Evolutionary conservation across 2,329 filamentous ascomycete species (phyloP).

Genomic region (Amauroascus verrucosus): DNA sequence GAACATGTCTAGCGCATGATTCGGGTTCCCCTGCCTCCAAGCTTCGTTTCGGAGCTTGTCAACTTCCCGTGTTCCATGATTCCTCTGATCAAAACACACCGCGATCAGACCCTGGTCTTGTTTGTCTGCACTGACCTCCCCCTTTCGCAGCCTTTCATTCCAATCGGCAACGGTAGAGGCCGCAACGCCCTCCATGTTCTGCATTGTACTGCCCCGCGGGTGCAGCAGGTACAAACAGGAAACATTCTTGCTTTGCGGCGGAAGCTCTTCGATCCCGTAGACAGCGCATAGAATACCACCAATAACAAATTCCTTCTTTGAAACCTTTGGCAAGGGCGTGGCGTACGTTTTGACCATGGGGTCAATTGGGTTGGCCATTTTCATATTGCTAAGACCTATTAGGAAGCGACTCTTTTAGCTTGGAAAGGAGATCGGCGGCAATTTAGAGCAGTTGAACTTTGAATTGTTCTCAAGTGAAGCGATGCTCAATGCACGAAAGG

Average conservation of each 20-base stretch:
- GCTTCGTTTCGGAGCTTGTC: constrained; percentile 59
- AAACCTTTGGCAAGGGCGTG: constrained; percentile 38
- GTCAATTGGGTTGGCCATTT: constrained; percentile 31
- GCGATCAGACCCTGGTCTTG: constrained; percentile 58
- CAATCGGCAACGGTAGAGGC: constrained; percentile 58
- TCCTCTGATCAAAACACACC: constrained; percentile 81
- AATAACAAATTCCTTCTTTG: constrained; percentile 58
- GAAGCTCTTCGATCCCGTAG: constrained; percentile 69
- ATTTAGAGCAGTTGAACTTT: too few relatives aligned
- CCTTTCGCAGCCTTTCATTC: constrained; percentile 40
- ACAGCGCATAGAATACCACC: constrained; percentile 68
- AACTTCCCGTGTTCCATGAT: constrained; percentile 69
- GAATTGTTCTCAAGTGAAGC: too few relatives aligned
- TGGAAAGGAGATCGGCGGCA: too few relatives aligned
- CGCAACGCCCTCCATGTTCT: constrained; percentile 66
- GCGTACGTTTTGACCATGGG: constrained; percentile 24
- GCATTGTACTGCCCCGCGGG: constrained; percentile 59
- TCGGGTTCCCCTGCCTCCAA: constrained; percentile 68
- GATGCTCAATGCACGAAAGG: background rate
- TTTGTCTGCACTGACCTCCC: constrained; percentile 21
- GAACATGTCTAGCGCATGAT: constrained; percentile 89
- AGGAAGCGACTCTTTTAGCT: background rate
- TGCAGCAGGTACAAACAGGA: constrained; percentile 89
- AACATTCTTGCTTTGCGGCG: constrained; percentile 44
- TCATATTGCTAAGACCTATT: background rate